Base-by-base conservation (phyloP, 2,329 filamentous ascomycete genomes). In the Microsporum canis region DNA sequence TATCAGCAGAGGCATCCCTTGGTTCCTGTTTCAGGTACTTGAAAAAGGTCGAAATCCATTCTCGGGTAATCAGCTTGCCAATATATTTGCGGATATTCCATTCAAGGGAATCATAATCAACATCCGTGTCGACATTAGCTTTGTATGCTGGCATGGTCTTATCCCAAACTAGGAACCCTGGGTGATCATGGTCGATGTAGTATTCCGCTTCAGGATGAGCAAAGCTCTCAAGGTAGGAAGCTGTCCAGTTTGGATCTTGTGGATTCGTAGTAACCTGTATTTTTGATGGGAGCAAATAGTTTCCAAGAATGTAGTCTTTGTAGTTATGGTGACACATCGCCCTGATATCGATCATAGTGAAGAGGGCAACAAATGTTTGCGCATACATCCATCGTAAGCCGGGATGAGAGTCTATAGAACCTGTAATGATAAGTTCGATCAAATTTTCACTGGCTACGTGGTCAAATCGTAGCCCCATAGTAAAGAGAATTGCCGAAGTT, bases 21-120 rank as follows among this genome's bases (percentile, higher is more conserved):
- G 94, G 92, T 72, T 97, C 92, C 74, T 97, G 94, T 76, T 96
- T 97, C 77, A 97, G 82, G 71, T 92, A 97, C 29, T 86, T 88
- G 69, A 99, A 99, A 73, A 87, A 92, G 58, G 87, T 87, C 49
- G 83, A 83, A 66, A 96, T 86, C 95, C 94, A 99, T 33, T 89
- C 83, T 57, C 85, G 85, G 63, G 88, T 89, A 64, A 99, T 79
- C 47, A 91, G 79, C 60, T 82, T 81, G 56, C 91, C 94, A 69
- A 99, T 94, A 69, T 89, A 88, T 60, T 82, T 81, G 45, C 92
- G 86, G 5, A 88, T 84, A 1, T 80, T 80, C 67, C 76, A 84
- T 73, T 99, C 94, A 0, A 89, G 77, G 12, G 89, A 85, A 68
- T 99, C 94, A 68, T 94, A 99, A 51, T 83, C 73, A 78, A 96